phyloP scores from a whole-genome alignment of 2,329 filamentous ascomycete genomes.

The Xylariaceae sp. region DNA sequence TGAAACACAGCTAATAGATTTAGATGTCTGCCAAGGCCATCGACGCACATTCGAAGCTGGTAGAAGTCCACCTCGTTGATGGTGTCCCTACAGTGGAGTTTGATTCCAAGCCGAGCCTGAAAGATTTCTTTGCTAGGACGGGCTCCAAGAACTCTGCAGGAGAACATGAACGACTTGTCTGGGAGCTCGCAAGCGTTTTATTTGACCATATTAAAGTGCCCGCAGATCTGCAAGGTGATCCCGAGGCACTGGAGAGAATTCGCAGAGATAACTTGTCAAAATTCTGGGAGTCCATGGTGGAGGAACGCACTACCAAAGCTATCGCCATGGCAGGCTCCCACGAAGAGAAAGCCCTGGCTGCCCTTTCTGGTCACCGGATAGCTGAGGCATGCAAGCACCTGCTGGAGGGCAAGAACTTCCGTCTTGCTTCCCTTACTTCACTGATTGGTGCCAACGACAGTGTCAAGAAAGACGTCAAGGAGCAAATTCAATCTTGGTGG shows the following conservation, averaged over 20 bases:
- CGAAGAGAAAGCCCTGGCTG: conserved; percentile 81
- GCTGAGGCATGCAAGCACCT: conserved; percentile 79
- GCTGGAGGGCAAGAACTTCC: conserved; percentile 70
- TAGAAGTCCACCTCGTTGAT: conserved; percentile 50
- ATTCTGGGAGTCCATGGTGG: conserved; percentile 65
- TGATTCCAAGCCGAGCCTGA: conserved; percentile 43
- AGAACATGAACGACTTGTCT: conserved; percentile 69
- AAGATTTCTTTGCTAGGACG: conserved; percentile 40
- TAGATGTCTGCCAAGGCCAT: conserved; percentile 55
- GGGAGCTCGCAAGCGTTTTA: conserved; percentile 81
- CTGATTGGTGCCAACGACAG: conserved; percentile 71
- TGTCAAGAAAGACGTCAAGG: conserved; percentile 68
- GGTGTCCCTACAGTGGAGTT: conserved; percentile 58
- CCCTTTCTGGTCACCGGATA: conserved; percentile 74
- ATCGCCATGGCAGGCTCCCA: conserved; percentile 57
- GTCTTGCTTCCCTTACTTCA: conserved; percentile 78
- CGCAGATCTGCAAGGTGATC: conserved; percentile 35
- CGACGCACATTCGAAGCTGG: conserved; percentile 50
- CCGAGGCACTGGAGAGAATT: conserved; percentile 34
- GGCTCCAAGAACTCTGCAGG: conserved; percentile 39
- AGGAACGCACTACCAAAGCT: conserved; percentile 50
- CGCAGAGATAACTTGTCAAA: conserved; percentile 64
- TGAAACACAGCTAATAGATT: conserved; percentile 3
- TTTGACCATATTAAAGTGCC: conserved; percentile 66
- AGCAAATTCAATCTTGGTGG: conserved; percentile 82